These are phyloP conservation scores for Diaporthe citriasiana DNA, from an alignment of 2,329 filamentous ascomycete species.

Conservation along the genomic window DNA sequence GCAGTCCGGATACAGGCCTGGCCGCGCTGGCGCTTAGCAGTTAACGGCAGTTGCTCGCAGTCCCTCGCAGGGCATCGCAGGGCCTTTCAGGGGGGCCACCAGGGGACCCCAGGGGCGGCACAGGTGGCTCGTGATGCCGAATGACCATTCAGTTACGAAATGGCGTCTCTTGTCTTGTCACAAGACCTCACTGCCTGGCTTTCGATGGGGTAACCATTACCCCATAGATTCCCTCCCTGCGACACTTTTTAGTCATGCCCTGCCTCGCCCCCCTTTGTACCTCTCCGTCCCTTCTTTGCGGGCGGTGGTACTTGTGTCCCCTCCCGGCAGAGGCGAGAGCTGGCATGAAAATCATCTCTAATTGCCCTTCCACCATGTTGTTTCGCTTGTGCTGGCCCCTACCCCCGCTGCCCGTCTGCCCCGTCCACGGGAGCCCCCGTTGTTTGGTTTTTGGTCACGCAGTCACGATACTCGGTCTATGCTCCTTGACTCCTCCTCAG, in stretches of 20 bases:
- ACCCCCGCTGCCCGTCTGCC: not conserved
- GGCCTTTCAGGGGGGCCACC: slow-evolving; percentile 2
- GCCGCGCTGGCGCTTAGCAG: slow-evolving; percentile 42
- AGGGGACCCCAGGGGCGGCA: slow-evolving; percentile 29
- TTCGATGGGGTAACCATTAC: slow-evolving; percentile 51
- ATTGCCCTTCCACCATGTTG: slow-evolving; percentile 15
- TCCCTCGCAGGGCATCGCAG: not conserved
- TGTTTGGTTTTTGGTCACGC: not conserved
- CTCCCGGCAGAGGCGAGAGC: slow-evolving; percentile 1
- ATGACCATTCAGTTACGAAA: slow-evolving; percentile 48
- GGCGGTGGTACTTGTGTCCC: not conserved
- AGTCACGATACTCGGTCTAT: slow-evolving; percentile 1
- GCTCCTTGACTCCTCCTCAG: not conserved
- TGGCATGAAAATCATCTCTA: slow-evolving; percentile 29
- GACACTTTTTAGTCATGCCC: slow-evolving; percentile 42
- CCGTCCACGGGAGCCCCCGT: slow-evolving; percentile 2
- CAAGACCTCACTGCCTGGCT: slow-evolving; percentile 42
- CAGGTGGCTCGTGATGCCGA: slow-evolving; percentile 39
- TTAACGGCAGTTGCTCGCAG: slow-evolving; percentile 42
- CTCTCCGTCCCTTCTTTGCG: not conserved
- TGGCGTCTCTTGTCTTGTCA: slow-evolving; percentile 45
- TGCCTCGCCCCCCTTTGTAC: slow-evolving; percentile 24
- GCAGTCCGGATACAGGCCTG: slow-evolving; percentile 14
- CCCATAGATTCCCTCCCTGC: slow-evolving; percentile 46
- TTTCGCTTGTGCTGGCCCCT: slow-evolving; percentile 18